Base-by-base conservation (phyloP, 2,329 filamentous ascomycete species). In the Penicillium sp. region DNA sequence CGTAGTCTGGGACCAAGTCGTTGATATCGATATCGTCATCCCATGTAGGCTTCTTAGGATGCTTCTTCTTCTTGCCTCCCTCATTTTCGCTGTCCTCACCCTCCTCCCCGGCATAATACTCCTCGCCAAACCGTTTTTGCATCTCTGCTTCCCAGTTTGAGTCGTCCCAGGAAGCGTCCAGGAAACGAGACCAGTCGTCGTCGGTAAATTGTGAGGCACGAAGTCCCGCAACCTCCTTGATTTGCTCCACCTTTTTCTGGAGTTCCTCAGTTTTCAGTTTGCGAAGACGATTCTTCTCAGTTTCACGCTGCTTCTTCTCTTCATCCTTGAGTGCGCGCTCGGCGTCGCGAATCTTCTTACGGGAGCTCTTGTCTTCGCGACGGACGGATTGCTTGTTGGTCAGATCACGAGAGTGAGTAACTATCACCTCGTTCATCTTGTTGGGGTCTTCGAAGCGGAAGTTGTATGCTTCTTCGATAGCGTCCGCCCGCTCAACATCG, bases 1-100 rank as follows among this genome's bases (percentile, higher is more conserved):
- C 86, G 70, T 96, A 96, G 60, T 96, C 91, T 1, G 91, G 92
- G 29, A 96, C 79, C 50, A 97, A 82, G 73, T 96, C 93, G 60
- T 89, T 91, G 78, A 99, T 97, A 71, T 97, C 93, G 67, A 99
- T 97, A 72, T 99, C 94, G 69, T 97, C 92, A 68, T 97, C 91
- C 89, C 93, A 99, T 61, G 86, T 90, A 10, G 91, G 91, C 78
- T 96, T 96, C 81, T 90, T 91, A 10, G 83, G 77, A 62, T 82
- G 87, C 41, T 85, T 86, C 70, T 84, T 86, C 72, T 85, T 86
- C 55, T 49, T 70, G 57, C 48, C 59, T 64, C 69, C 72, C 19
- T 77, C 76, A 41, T 78, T 83, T 49, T 77, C 81, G n/a, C 72
- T 78, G 8, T 75, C 81, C 3, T 78, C 82, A 13, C 90, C 86